Conservation (phyloP, 2,329 filamentous ascomycete genomes). For the Phaeosphaeria sp. region DNA sequence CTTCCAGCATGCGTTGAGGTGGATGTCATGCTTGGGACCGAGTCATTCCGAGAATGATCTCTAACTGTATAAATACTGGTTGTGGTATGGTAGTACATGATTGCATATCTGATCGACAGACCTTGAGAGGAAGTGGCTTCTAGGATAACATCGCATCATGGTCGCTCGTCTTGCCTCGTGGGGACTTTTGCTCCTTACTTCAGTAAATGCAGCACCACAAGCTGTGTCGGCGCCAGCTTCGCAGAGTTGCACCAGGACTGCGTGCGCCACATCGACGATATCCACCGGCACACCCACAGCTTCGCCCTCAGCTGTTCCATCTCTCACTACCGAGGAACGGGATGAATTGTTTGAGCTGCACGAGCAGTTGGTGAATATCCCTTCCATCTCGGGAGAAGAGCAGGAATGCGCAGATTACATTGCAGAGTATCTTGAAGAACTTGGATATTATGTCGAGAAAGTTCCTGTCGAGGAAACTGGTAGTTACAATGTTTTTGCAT, state of each 20-base stretch:
- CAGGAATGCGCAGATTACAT: slow-evolving; percentile 71
- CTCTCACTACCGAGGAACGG: slow-evolving; percentile 20
- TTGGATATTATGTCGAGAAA: slow-evolving; percentile 58
- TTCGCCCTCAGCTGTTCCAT: slow-evolving; percentile 4
- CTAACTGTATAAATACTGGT: background rate
- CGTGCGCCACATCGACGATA: no score
- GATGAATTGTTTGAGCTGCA: slow-evolving; percentile 34
- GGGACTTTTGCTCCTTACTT: background rate
- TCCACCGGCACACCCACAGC: background rate
- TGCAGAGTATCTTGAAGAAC: slow-evolving; percentile 65
- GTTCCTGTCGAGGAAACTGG: slow-evolving; percentile 44
- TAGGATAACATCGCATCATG: background rate
- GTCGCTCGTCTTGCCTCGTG: background rate
- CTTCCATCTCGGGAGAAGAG: slow-evolving; percentile 62
- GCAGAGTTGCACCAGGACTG: no score
- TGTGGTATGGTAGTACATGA: background rate
- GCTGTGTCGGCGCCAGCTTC: slow-evolving; percentile 3
- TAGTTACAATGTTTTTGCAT: slow-evolving; percentile 80
- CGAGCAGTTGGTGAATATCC: slow-evolving; percentile 32
- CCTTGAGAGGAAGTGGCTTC: background rate
- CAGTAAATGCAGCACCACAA: slow-evolving; percentile 11
- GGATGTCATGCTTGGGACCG: background rate
- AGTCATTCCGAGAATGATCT: background rate
- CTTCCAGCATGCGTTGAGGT: background rate
- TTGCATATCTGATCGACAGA: background rate